Evolutionary conservation across 2,329 filamentous ascomycete species (phyloP).

Genomic region (Fusarium tanahbumbuense): DNA sequence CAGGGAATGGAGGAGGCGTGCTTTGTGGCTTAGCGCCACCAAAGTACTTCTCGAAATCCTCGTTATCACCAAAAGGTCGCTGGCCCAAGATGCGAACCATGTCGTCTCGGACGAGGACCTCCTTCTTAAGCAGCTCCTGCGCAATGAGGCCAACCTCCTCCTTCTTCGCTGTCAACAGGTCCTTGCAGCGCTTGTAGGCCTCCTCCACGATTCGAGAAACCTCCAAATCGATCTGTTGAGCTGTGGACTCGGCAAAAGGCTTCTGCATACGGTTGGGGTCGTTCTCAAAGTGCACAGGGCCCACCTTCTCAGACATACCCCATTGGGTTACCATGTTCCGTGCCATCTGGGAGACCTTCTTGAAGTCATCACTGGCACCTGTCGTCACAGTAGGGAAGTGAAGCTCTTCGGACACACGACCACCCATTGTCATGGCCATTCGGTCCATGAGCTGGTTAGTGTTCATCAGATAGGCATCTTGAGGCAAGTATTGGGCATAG

Average conservation of each 20-base stretch:
- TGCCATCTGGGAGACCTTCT: conserved; percentile 96
- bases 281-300: conserved; percentile 90
- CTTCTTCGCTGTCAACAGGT: conserved; percentile 87
- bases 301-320: conserved; percentile 96
- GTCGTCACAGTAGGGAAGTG: conserved; percentile 98
- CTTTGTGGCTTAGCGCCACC: conserved; percentile 68
- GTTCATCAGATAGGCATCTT: conserved; percentile 95
- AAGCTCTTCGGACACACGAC: conserved; percentile 93
- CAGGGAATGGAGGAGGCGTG: conserved; percentile 67
- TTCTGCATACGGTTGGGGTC: conserved; percentile 87
- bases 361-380: conserved; percentile 96
- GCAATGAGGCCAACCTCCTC: conserved; percentile 88
- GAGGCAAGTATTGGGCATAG: conserved; percentile 96
- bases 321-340: conserved; percentile 99
- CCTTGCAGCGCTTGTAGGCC: conserved; percentile 90
- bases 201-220: conserved; percentile 92
- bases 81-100: conserved; percentile 89
- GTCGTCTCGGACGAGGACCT: conserved; percentile 91
- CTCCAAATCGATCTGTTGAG: conserved; percentile 90
- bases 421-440: conserved; percentile 99
- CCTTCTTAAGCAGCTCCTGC: conserved; percentile 91
- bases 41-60: conserved; percentile 97
- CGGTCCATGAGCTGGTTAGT: conserved; percentile 97
- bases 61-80: conserved; percentile 82
- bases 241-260: conserved; percentile 95